phyloP scores from a whole-genome alignment of 768 basidiomycete species.

The Kwoniella shandongensis region DNA sequence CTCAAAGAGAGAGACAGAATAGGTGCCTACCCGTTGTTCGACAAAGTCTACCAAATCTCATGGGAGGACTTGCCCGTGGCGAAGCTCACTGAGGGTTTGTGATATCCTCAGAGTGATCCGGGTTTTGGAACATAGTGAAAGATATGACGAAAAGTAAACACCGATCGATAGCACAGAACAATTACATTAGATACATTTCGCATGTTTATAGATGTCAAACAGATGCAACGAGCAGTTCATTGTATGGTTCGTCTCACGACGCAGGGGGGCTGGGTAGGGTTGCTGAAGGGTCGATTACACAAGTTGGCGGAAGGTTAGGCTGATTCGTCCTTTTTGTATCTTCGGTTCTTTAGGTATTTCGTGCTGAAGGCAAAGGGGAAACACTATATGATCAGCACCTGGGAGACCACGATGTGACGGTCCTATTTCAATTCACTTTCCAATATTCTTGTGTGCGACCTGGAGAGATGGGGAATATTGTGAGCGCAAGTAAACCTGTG shows the following conservation, averaged over 20 bases:
- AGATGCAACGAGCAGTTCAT: not conserved
- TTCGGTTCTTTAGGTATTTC: slow-evolving; percentile 54
- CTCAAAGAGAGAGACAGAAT: slow-evolving; percentile 53
- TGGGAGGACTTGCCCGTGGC: slow-evolving; percentile 49
- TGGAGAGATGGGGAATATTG: not conserved
- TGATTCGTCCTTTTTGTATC: slow-evolving; percentile 54
- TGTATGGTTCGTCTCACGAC: too few relatives aligned
- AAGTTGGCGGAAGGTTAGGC: slow-evolving; percentile 56
- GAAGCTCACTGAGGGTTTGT: slow-evolving; percentile 44
- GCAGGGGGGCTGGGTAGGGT: too few relatives aligned
- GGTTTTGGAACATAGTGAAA: too few relatives aligned
- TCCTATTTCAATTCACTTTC: slow-evolving; percentile 51
- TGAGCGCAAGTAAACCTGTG: too few relatives aligned
- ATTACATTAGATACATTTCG: not conserved
- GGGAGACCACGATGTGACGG: not conserved
- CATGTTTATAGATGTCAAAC: not conserved
- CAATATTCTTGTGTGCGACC: slow-evolving; percentile 55
- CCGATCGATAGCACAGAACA: not conserved
- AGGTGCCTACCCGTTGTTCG: slow-evolving; percentile 57
- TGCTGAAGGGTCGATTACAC: too few relatives aligned
- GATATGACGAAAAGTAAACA: too few relatives aligned
- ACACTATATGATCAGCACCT: too few relatives aligned
- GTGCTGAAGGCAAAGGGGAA: too few relatives aligned
- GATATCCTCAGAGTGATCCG: not conserved
- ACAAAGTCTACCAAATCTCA: slow-evolving; percentile 51